phyloP scores from a whole-genome alignment of 164 flowering plant species.

The Liquidambar formosana region DNA sequence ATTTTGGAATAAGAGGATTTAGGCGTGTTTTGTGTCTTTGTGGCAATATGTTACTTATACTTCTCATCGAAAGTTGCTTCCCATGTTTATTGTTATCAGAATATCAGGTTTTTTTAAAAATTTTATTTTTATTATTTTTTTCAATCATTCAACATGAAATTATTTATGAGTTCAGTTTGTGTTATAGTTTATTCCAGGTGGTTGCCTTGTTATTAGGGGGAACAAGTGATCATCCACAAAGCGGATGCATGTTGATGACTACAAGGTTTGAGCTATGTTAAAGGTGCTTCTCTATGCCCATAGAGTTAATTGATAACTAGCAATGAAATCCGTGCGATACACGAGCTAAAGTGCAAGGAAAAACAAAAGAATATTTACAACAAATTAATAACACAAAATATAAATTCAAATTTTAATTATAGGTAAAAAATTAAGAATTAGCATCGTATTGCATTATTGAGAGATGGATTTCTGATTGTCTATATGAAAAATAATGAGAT shows the following conservation, averaged over 20 bases:
- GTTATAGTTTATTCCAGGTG: constrained; percentile 30
- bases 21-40: not conserved
- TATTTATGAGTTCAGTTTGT: not conserved
- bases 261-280: constrained; percentile 22
- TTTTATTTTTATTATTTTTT: no score
- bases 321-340: no score
- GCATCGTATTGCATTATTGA: no score
- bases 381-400: no score
- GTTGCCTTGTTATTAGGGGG: constrained; percentile 64
- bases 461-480: no score
- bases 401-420: no score
- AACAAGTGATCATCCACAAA: constrained; percentile 70
- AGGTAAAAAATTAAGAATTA: no score
- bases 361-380: no score
- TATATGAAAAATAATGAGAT: no score
- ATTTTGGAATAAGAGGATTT: not conserved
- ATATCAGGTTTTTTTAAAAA: no score
- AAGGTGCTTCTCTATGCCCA: constrained; percentile 6
- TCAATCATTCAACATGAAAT: not conserved
- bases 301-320: not conserved
- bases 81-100: not conserved
- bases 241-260: constrained; percentile 58
- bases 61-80: not conserved
- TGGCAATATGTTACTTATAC: not conserved
- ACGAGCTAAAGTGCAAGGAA: no score